A percentile compares a stretch with the other conserved stretches of the same genome.
These are phyloP conservation scores for Mycena filopes DNA, from an alignment of 768 basidiomycete genomes.

Conservation along the genomic window DNA sequence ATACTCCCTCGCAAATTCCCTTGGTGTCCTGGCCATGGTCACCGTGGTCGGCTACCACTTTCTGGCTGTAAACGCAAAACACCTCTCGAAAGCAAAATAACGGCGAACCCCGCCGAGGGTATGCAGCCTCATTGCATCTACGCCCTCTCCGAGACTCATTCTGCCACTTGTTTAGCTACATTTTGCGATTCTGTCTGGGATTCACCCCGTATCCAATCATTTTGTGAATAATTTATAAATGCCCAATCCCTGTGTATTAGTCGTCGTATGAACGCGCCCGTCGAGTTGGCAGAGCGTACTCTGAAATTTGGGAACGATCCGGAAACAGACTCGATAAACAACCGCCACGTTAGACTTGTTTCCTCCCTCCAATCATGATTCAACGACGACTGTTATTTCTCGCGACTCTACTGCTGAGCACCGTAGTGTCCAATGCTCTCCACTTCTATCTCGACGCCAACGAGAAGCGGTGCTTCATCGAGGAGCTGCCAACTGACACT, in stretches of 20 bases:
- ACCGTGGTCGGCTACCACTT: conserved; percentile 92
- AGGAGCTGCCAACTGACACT: conserved; percentile 95
- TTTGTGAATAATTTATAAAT: conserved; percentile 11
- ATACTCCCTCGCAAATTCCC: conserved; percentile 82
- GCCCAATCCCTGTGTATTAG: too few relatives aligned
- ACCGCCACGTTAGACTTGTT: conserved; percentile 20
- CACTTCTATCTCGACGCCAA: conserved; percentile 98
- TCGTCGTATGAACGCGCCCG: background rate
- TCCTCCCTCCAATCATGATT: conserved; percentile 23
- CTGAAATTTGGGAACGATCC: background rate
- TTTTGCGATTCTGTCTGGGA: background rate
- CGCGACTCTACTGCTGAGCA: conserved; percentile 51
- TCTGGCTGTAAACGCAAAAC: conserved; percentile 79
- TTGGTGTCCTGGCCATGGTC: conserved; percentile 88
- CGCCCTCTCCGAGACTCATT: background rate
- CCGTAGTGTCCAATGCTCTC: conserved; percentile 71
- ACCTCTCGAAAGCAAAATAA: conserved; percentile 30
- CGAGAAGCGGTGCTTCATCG: conserved; percentile 94
- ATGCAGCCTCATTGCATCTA: background rate
- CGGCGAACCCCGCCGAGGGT: background rate
- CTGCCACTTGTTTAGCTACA: background rate
- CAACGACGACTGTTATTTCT: conserved; percentile 42
- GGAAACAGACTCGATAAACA: conserved; percentile 12
- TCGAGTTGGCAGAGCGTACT: too few relatives aligned
- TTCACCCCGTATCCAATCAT: background rate